Evolutionary conservation across 345 rosid genomes (phyloP), one percentile per base, ranked within the genome.

Genomic region (Barbarea vulgaris): DNA sequence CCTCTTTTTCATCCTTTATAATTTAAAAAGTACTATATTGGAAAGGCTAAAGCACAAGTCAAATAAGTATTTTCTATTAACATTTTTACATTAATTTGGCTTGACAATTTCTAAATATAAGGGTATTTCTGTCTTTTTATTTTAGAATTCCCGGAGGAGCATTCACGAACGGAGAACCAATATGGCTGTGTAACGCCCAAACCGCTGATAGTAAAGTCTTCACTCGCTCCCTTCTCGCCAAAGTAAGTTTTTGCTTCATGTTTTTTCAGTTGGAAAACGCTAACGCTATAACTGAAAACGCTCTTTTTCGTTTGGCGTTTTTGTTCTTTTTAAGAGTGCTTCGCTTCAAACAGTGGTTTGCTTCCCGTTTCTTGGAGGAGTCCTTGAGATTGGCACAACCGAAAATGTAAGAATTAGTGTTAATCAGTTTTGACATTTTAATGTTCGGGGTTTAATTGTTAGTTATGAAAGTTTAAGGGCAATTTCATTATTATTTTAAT

Each of bases 181-280:
- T 85, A 47, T 96, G 99, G 99, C 81, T 96, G 8, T 84, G 86
- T 86, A 87, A 93, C 78, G 97, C 98, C 76, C 87, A 84, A 69
- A 79, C 55, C 84, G 91, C 97, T 14, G 97, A 89, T 58, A 88
- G 88, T 77, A 93, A 91, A 81, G 82, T 87, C 53, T 96, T 96
- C 72, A 88, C 80, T 70, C 99, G 98, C 27, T 93, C 98, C 28
- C 89, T 96, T 60, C 90, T 96, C 27, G 98, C 99, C 30, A 93
- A 96, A 90, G 98, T 94, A 66, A 51, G 64, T 58, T 77, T 77
- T 37, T 42, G 56, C 36, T 52, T 58, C 0, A 5, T n/a, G n/a
- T 27, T 58, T 28, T 9, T 11, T 47, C 50, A 0, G 10, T 25
- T 15, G 33, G 8, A 9, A 66, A 72, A 28, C 77, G 69, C 73